A percentile compares a stretch with the other conserved stretches of the same genome.
These are phyloP conservation scores for Brachypodium distachyon DNA, from an alignment of 202 grass and related monocot species.

Conservation along the genomic window DNA sequence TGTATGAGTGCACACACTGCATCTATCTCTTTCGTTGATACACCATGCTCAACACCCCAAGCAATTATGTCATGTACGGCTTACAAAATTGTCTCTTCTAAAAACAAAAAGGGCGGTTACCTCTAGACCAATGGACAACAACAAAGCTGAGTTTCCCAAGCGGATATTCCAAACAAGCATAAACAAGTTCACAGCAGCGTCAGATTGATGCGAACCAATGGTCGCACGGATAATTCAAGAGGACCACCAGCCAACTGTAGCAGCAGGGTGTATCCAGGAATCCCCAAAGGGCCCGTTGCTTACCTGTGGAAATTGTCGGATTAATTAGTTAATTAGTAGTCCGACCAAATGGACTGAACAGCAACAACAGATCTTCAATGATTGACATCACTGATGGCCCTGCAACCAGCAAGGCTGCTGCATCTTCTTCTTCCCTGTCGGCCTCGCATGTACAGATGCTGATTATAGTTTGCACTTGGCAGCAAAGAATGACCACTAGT, in stretches of 20 bases:
- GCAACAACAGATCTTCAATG: not conserved
- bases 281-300: slow-evolving; percentile 13
- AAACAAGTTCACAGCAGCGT: not conserved
- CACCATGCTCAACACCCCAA: slow-evolving; percentile 22
- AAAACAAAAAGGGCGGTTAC: not conserved
- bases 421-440: not conserved
- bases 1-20: too few species aligned
- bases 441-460: not conserved
- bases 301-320: slow-evolving; percentile 13
- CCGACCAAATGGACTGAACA: not conserved
- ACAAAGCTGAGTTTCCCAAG: not conserved
- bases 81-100: not conserved
- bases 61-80: not conserved
- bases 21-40: not conserved
- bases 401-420: not conserved
- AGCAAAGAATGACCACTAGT: not conserved
- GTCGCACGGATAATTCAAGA: not conserved
- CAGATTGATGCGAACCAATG: not conserved
- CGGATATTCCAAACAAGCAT: not conserved
- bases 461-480: not conserved
- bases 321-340: too few species aligned
- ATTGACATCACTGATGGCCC: not conserved
- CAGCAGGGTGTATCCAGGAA: not conserved
- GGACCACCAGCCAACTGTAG: not conserved
- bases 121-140: not conserved